A percentile compares a stretch with the other conserved stretches of the same genome.
Conservation (phyloP, 2,329 filamentous ascomycete species). For the Hyphodiscus sp. region DNA sequence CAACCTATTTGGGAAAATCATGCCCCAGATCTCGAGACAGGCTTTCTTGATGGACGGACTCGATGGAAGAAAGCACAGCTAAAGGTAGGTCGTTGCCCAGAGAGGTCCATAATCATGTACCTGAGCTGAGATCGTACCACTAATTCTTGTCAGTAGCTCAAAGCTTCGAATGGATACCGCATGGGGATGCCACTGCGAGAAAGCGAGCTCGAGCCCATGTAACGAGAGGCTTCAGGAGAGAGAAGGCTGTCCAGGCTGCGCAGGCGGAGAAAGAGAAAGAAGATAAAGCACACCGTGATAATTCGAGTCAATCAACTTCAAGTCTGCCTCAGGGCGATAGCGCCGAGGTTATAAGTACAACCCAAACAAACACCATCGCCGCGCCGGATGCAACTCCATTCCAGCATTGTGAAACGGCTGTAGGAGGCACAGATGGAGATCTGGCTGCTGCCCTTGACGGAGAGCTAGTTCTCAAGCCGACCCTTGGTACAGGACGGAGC, state of each 20-base stretch:
- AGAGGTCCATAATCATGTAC: too few species aligned
- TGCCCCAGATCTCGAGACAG: too few species aligned
- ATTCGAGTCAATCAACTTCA: background rate
- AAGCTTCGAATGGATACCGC: conserved; percentile 12
- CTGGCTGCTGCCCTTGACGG: too few species aligned
- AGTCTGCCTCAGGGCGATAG: background rate
- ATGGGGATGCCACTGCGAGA: conserved; percentile 6
- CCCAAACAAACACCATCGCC: too few species aligned
- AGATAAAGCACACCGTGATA: too few species aligned
- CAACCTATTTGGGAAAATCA: too few species aligned
- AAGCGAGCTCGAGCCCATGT: conserved; percentile 10
- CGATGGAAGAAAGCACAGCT: background rate
- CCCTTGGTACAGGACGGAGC: background rate
- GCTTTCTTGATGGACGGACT: background rate
- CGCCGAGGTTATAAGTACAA: too few species aligned
- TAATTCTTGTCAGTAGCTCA: background rate
- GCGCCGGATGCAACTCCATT: too few species aligned
- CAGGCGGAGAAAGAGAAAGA: background rate
- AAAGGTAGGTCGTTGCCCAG: too few species aligned
- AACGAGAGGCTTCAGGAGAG: conserved; percentile 10
- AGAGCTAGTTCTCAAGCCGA: background rate
- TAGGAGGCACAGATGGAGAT: background rate
- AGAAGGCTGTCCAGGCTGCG: conserved; percentile 5
- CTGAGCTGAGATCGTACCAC: too few species aligned
- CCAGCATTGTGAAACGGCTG: background rate